Conservation (phyloP, 768 basidiomycete species). For the Amanita pseudoporphyria region DNA sequence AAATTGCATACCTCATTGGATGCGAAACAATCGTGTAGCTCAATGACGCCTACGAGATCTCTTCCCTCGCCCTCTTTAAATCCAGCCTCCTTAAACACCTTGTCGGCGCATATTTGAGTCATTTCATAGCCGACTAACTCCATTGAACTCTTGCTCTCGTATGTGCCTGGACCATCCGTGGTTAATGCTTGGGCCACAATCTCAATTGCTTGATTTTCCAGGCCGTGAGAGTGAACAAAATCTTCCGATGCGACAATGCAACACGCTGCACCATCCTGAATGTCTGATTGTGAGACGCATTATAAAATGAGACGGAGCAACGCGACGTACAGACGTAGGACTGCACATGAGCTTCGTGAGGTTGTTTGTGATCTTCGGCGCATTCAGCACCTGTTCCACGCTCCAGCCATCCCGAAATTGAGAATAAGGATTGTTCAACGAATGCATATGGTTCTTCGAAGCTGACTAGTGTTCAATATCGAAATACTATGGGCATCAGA, state of each 20-base stretch:
- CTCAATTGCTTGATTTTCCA: slow-evolving; percentile 85
- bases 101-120: slow-evolving; percentile 58
- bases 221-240: slow-evolving; percentile 59
- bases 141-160: slow-evolving; percentile 63
- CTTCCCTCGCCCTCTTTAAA: slow-evolving; percentile 53
- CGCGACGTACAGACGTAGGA: slow-evolving; percentile 57
- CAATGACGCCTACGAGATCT: slow-evolving; percentile 74
- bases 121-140: slow-evolving; percentile 76
- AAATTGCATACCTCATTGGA: slow-evolving; percentile 54
- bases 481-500: background rate
- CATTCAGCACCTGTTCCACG: slow-evolving; percentile 55
- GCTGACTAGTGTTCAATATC: slow-evolving; percentile 27
- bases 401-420: slow-evolving; percentile 79
- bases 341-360: slow-evolving; percentile 84
- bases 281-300: slow-evolving; percentile 1
- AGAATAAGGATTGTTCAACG: slow-evolving; percentile 75
- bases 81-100: slow-evolving; percentile 64
- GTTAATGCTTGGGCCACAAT: slow-evolving; percentile 56
- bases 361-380: slow-evolving; percentile 61
- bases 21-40: slow-evolving; percentile 83
- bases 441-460: slow-evolving; percentile 79
- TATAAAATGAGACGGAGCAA: background rate
- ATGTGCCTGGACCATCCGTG: slow-evolving; percentile 59
- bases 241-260: slow-evolving; percentile 72
- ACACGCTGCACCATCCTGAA: slow-evolving; percentile 65